Evolutionary conservation across 1,284 basidiomycete species (phyloP), one percentile per base, ranked within the genome.

Genomic region (Tilletia horrida): DNA sequence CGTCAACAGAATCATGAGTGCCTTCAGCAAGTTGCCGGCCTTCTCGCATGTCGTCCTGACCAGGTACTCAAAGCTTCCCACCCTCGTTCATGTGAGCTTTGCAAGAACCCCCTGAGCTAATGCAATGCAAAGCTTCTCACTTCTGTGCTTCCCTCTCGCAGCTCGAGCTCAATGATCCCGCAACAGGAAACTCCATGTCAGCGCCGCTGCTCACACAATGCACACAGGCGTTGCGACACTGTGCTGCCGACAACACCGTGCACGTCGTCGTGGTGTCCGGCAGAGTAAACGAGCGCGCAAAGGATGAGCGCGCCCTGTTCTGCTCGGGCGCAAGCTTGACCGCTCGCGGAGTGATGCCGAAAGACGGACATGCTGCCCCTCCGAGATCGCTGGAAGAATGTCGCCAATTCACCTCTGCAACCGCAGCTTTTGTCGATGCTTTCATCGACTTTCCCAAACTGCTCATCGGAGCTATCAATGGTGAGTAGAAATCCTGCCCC

Each of bases 361-460:
- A 31, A 27, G 55, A 35, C n/a, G 55, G 29, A 16, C 27, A 9
- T 1, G 14, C 55, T 4, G 55, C 55, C 16, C 55, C 55, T 31
- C 27, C 27, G 27, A 25, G 29, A 14, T 43, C 35, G 13, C n/a
- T 62, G 61, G n/a, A 45, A 27, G 61, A 62, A 40, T 43, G 40
- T 16, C 31, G 70, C n/a, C 31, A 66, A 23, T 67, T 67, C 27
- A 59, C 55, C 14, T 35, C 55, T 18, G 31, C n/a, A 7, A 59
- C 27, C n/a, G 27, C 14, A 7, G 55, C 55, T 7, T 29, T 59
- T 14, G 63, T 72, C 29, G 69, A 63, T n/a, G 57, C 69, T 3
- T 62, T 67, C 27, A 72, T 72, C 25, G 70, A 72, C 50, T 72
- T 72, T 45, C 69, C 69, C 27, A 72, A 72, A 57, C 47, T 72